Conservation (phyloP, 1,284 basidiomycete species). For the Sporisorium graminicola region DNA sequence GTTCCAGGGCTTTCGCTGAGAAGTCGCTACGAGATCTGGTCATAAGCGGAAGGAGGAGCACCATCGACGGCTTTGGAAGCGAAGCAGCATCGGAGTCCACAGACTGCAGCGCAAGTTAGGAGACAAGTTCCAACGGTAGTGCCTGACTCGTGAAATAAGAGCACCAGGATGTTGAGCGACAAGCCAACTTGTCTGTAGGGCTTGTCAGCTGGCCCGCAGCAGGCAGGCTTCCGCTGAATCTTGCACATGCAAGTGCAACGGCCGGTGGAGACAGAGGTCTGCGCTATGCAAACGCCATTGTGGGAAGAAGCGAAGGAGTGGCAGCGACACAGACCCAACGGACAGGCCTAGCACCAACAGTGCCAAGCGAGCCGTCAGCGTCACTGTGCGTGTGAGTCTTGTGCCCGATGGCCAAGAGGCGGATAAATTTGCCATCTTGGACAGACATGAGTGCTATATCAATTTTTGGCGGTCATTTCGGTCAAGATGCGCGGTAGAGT, state of each 20-base stretch:
- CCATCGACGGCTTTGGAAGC: not conserved
- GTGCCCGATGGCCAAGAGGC: not conserved
- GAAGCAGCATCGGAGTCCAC: not conserved
- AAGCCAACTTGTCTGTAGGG: not conserved
- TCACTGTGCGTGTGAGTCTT: not conserved
- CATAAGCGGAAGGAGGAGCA: not conserved
- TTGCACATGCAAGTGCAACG: not conserved
- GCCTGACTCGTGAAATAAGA: not conserved
- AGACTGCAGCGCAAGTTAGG: not conserved
- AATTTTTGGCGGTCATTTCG: not conserved
- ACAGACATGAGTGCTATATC: conserved; percentile 36
- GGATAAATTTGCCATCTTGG: conserved; percentile 6
- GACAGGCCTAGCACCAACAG: conserved; percentile 1
- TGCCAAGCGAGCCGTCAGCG: conserved; percentile 15
- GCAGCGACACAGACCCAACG: conserved; percentile 8
- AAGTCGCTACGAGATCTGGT: not conserved
- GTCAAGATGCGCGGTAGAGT: not conserved
- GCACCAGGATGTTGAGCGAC: conserved; percentile 16
- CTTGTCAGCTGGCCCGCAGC: conserved; percentile 25
- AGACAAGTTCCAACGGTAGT: conserved; percentile 15
- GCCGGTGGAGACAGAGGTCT: not conserved
- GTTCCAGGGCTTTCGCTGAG: not conserved
- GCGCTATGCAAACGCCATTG: not conserved
- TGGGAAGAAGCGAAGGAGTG: not conserved
- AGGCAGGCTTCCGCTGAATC: not conserved